Evolutionary conservation across 2,329 filamentous ascomycete genomes (phyloP).

Genomic region (Rhexocercosporidium sp.): DNA sequence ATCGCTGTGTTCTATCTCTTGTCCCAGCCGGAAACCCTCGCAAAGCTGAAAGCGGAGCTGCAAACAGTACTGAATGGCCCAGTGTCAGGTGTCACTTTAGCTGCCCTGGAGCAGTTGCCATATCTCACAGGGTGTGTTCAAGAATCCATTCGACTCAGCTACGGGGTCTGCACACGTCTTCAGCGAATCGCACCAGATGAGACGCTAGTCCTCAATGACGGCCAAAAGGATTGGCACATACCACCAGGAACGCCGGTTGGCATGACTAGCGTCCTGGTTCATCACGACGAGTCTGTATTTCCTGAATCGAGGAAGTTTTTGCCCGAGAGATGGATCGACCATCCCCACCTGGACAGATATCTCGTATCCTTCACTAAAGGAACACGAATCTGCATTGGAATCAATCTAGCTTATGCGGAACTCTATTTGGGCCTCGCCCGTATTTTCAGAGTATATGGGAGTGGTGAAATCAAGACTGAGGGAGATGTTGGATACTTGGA

Average conservation of each 20-base stretch:
- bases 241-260: slow-evolving; percentile 43
- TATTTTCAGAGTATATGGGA: slow-evolving; percentile 21
- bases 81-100: slow-evolving; percentile 3
- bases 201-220: slow-evolving; percentile 26
- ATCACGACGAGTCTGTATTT: slow-evolving; percentile 47
- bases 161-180: slow-evolving; percentile 40
- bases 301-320: slow-evolving; percentile 46
- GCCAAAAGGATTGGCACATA: slow-evolving; percentile 26
- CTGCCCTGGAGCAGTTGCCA: slow-evolving; percentile 36
- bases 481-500: slow-evolving; percentile 22
- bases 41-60: slow-evolving; percentile 45
- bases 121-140: slow-evolving; percentile 43
- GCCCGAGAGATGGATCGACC: slow-evolving; percentile 49
- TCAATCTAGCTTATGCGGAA: slow-evolving; percentile 25
- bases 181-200: slow-evolving; percentile 35
- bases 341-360: slow-evolving; percentile 44
- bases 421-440: slow-evolving; percentile 21
- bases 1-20: slow-evolving; percentile 46
- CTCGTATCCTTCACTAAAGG: slow-evolving; percentile 51
- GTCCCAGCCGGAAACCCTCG: slow-evolving; percentile 39
- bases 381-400: slow-evolving; percentile 48
- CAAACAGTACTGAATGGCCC: slow-evolving; percentile 22
- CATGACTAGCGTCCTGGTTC: slow-evolving; percentile 46
- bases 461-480: slow-evolving; percentile 13
- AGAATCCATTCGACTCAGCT: slow-evolving; percentile 42